Evolutionary conservation across 176 grass and related monocot genomes (phyloP), one percentile per base, ranked within the genome.

Genomic region (Eleusine indica): DNA sequence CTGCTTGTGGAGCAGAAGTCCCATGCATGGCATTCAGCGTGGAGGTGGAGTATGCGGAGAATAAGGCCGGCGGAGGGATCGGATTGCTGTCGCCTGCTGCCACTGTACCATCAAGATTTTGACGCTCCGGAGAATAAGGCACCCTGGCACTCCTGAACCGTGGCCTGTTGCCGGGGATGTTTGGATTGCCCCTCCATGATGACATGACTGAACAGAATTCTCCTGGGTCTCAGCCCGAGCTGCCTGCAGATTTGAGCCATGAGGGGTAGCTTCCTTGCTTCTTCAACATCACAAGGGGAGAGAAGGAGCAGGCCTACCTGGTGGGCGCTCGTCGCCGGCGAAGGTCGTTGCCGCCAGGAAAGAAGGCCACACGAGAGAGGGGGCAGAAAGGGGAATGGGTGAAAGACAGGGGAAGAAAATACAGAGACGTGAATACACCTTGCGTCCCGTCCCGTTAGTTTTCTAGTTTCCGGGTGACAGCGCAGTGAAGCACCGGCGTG

Each of bases 201-300:
- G 72, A 72, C 71, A 77, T 77, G 39, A 48, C 49, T 47, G 47
- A 39, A 11, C 40, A 79, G 60, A 86, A 82, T 78, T 51, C 0
- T 69, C 68, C 42, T n/a, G 39, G 51, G 62, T 78, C 43, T 79
- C 60, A 18, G 63, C 28, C 82, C 73, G 80, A 78, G 41, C 79
- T 32, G 60, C 17, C 42, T 35, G 75, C 80, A 73, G 68, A 29
- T 78, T 86, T 86, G n/a, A 48, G 66, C 21, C 38, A 68, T 65
- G 84, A 73, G 67, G 76, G 72, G 18, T 63, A 63, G 80, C 79
- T 80, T 83, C 41, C 41, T 16, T 64, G 74, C 42, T 86, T 74
- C 61, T 63, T 69, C 49, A 69, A 79, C 62, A 37, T 57, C 5
- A 35, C 32, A 57, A 21, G 5, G 51, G 15, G 21, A 57, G 18